Evolutionary conservation across 108 stramenopile species (phyloP), one percentile per base, ranked within the genome.

Genomic region (Seminavis robusta): DNA sequence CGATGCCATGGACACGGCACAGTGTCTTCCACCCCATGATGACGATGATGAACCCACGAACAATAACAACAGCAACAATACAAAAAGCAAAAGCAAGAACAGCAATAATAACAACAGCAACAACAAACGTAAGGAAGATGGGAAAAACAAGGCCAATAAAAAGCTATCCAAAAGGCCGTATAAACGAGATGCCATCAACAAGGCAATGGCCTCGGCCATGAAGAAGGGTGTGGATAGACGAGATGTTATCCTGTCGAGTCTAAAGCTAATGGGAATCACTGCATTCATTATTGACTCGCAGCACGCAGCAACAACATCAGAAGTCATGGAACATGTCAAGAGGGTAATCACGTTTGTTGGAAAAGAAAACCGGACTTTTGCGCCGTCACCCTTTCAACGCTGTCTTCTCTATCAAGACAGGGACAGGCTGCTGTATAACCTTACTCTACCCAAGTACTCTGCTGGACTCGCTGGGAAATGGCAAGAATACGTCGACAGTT

Each of bases 351-450:
- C 15, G 4, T 49, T 29, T 29, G 28, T 49, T 21, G 48, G 25
- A 8, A 21, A 27, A 6, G 48, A 49, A 25, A 49, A 49, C 28
- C 24, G 48, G 15, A n/a, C 24, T 15, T 21, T 49, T 25, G 27
- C 24, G 48, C 13, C 23, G 6, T 8, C 48, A 5, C 13, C 20
- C 48, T 49, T 29, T 29, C 71, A 63, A 33, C 61, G 71, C 3
- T 80, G 79, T 46, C 49, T 75, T 11, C 34, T 80, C 19, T 80
- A 80, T 41, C 56, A 56, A 29, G 71, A 80, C 49, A 45, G 59
- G 52, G 44, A 47, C 1, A 74, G 69, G 5, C 55, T 61, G 23
- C 50, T 80, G 37, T 76, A 59, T 44, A 80, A 80, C 59, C 28
- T 49, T 15, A 49, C 28, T 26, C 28, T 49, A 15, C n/a, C 27